Percentiles rank a stretch among this genome's conserved stretches.
phyloP scores from a whole-genome alignment of 257 asterid genomes.

The Solanum arcanum region DNA sequence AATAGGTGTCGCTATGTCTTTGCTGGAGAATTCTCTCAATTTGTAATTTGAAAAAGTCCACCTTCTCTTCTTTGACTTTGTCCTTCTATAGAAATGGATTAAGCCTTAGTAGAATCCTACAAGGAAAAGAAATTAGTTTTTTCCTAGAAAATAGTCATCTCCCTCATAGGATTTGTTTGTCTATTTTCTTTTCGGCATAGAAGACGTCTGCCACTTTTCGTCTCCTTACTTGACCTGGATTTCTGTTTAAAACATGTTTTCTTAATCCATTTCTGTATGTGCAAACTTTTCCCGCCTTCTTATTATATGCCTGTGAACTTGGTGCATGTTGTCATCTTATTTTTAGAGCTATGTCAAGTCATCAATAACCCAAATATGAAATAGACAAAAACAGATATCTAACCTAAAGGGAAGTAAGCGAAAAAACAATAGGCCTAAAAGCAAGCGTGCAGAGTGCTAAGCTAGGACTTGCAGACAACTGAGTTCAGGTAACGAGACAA shows the following conservation, averaged over 20 bases:
- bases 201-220: not conserved
- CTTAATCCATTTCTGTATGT: not conserved
- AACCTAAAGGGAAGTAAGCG: not conserved
- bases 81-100: not conserved
- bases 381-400: not conserved
- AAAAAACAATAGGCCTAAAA: not conserved
- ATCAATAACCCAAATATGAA: not conserved
- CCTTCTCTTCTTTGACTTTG: too few relatives aligned
- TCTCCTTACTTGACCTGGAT: not conserved
- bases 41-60: too few relatives aligned
- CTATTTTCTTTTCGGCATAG: not conserved
- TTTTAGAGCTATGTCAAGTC: not conserved
- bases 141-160: not conserved
- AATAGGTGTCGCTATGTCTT: too few relatives aligned
- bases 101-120: not conserved
- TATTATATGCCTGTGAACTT: not conserved
- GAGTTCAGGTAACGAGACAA: not conserved
- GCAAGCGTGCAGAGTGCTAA: not conserved
- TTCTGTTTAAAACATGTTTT: not conserved
- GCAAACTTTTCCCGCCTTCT: too few relatives aligned
- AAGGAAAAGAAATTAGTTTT: not conserved
- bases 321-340: not conserved
- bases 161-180: not conserved
- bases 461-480: not conserved
- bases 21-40: too few relatives aligned